Evolutionary conservation across 1,284 basidiomycete genomes (phyloP).

Genomic region (Trametes hirsuta): DNA sequence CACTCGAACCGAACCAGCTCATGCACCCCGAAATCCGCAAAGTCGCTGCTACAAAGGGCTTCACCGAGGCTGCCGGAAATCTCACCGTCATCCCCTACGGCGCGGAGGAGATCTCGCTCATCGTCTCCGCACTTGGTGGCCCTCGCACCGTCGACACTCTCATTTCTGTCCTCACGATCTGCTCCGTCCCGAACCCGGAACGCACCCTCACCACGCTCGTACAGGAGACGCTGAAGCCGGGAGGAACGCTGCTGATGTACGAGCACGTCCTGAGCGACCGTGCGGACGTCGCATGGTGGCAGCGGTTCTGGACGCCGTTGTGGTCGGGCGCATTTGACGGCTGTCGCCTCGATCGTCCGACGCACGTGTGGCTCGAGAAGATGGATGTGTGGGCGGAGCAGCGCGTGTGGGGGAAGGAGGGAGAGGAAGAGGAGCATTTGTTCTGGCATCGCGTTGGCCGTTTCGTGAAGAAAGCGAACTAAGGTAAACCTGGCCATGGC

Average conservation of each 20-base stretch:
- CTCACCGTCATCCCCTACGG: conserved; percentile 53
- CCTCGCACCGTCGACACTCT: conserved; percentile 53
- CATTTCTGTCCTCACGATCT: conserved; percentile 61
- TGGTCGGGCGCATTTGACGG: conserved; percentile 63
- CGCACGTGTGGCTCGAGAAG: conserved; percentile 53
- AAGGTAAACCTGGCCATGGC: neutral
- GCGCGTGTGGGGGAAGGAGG: conserved; percentile 48
- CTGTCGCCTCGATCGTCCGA: conserved; percentile 61
- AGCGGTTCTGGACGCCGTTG: conserved; percentile 67
- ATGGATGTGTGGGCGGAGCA: conserved; percentile 47
- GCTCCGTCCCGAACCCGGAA: conserved; percentile 58
- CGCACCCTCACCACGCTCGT: conserved; percentile 47
- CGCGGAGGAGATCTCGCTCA: conserved; percentile 54
- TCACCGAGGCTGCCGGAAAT: conserved; percentile 49
- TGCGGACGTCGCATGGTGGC: conserved; percentile 65
- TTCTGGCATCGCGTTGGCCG: conserved; percentile 61
- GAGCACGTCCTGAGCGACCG: conserved; percentile 63
- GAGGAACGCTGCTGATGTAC: conserved; percentile 61
- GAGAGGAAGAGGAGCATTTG: conserved; percentile 49
- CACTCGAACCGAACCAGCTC: conserved; percentile 64
- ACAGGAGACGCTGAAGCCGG: conserved; percentile 53
- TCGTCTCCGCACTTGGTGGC: conserved; percentile 46
- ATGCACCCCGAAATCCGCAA: conserved; percentile 63
- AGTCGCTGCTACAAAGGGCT: conserved; percentile 53
- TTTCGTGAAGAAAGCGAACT: conserved; percentile 46